Evolutionary conservation across 2,329 filamentous ascomycete species (phyloP).

Genomic region (Sclerotinia borealis): DNA sequence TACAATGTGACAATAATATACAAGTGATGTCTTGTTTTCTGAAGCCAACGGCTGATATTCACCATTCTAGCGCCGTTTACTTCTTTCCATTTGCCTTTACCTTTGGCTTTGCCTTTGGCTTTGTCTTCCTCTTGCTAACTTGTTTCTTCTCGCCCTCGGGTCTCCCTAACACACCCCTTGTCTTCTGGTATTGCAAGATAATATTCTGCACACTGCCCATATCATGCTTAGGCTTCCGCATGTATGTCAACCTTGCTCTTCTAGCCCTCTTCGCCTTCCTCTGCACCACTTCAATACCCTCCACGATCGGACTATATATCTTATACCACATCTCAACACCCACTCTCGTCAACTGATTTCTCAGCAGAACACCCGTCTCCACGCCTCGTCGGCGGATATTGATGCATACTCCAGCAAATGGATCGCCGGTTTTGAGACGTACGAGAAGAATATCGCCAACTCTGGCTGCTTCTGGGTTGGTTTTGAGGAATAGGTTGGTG

Average conservation of each 20-base stretch:
- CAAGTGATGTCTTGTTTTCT: constrained; percentile 7
- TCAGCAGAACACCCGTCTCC: constrained; percentile 80
- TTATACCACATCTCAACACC: constrained; percentile 98
- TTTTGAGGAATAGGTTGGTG: constrained; percentile 70
- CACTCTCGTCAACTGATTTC: constrained; percentile 78
- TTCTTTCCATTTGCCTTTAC: not conserved
- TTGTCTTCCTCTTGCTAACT: constrained; percentile 27
- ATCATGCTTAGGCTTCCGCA: constrained; percentile 84
- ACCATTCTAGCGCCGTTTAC: not conserved
- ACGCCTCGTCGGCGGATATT: constrained; percentile 82
- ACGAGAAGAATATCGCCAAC: constrained; percentile 90
- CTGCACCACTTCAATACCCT: constrained; percentile 91
- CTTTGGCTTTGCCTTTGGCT: constrained; percentile 23
- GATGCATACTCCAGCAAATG: constrained; percentile 83
- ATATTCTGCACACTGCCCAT: constrained; percentile 78
- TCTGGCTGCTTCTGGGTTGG: constrained; percentile 72
- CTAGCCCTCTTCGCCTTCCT: constrained; percentile 76
- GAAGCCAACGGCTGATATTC: not conserved
- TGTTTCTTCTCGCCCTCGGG: constrained; percentile 14
- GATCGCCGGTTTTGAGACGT: constrained; percentile 76
- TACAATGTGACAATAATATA: constrained; percentile 11
- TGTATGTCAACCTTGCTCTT: constrained; percentile 82
- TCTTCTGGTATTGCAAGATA: constrained; percentile 59
- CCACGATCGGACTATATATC: constrained; percentile 82
- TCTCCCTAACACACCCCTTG: constrained; percentile 40